Base-by-base conservation (phyloP, 306 rosid species). In the Bauhinia variegata region DNA sequence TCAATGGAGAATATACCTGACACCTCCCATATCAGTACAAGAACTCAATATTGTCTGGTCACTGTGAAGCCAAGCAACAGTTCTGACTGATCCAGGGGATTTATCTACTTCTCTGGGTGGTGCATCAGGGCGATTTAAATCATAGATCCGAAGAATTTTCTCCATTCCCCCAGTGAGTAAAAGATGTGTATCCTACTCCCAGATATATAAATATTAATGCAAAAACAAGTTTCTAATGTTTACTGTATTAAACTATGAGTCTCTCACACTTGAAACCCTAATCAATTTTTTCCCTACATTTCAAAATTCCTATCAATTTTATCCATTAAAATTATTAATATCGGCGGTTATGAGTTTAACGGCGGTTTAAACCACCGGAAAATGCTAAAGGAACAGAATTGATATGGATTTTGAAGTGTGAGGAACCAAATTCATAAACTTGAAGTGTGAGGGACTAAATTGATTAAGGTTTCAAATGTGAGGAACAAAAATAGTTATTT, bases 41-140 rank as follows among this genome's bases (percentile, higher is more conserved):
- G 99, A 90, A 82, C 99, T 95, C 81, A 95, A 76, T 65, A 95
- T 88, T 50, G 97, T 95, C 83, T 88, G 99, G 78, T 95, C 99
- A 58, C 91, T 86, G 46, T 95, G 99, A 70, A 95, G 95, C 97
- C 96, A 95, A 37, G 97, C 88, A 68, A 87, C 96, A 37, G 95
- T 95, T 80, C 99, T 83, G 53, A 95, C 79, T 7, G 99, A 95
- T 72, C 99, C 99, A 38, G 99, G 96, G 57, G 97, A 88, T 68
- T 88, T 90, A 51, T 91, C 97, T 52, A 95, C 95, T 85, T 91
- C 97, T 68, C 90, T 90, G 54, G 99, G 97, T 55, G 95, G 80
- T 14, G 88, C 96, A 88, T 95, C 97, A 13, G 95, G 97, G 55
- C 92, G 91, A 76, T 91, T 90, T 86, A 95, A 52, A 75, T 95